Evolutionary conservation across 2,329 filamentous ascomycete genomes (phyloP).

Genomic region (Calonectria henricotiae): DNA sequence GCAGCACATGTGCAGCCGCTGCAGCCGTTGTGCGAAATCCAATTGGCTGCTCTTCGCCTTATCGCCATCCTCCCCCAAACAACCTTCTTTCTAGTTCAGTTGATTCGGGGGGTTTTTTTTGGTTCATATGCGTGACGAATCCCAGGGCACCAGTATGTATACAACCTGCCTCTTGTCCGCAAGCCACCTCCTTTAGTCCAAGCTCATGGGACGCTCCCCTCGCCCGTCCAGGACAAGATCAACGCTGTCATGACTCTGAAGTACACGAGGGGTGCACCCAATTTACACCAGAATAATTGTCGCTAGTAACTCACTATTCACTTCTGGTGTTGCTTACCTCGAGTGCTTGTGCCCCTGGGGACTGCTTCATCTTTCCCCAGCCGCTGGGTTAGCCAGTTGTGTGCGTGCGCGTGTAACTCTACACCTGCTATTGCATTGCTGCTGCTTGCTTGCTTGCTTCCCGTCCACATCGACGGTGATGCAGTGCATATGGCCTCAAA

Average conservation of each 20-base stretch:
- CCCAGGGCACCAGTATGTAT: not conserved
- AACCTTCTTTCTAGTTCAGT: not conserved
- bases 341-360: not conserved
- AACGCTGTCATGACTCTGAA: conserved; percentile 1
- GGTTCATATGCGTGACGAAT: not conserved
- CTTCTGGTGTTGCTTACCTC: not conserved
- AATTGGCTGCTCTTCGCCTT: not conserved
- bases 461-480: not conserved
- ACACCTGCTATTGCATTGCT: not conserved
- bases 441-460: not conserved
- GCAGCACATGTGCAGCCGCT: conserved; percentile 2
- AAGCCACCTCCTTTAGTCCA: conserved; percentile 11
- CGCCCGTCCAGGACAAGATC: not conserved
- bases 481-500: conserved; percentile 43
- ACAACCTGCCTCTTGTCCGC: not conserved
- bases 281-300: conserved; percentile 18
- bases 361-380: not conserved
- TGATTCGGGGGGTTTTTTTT: not conserved
- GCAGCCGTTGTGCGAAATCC: not conserved
- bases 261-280: conserved; percentile 5
- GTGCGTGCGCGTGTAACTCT: not conserved
- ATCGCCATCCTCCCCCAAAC: not conserved
- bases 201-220: conserved; percentile 2
- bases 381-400: not conserved
- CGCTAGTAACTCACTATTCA: not conserved